These are phyloP conservation scores for Trichosanthes truncata DNA, from an alignment of 306 rosid genomes.

Conservation along the genomic window DNA sequence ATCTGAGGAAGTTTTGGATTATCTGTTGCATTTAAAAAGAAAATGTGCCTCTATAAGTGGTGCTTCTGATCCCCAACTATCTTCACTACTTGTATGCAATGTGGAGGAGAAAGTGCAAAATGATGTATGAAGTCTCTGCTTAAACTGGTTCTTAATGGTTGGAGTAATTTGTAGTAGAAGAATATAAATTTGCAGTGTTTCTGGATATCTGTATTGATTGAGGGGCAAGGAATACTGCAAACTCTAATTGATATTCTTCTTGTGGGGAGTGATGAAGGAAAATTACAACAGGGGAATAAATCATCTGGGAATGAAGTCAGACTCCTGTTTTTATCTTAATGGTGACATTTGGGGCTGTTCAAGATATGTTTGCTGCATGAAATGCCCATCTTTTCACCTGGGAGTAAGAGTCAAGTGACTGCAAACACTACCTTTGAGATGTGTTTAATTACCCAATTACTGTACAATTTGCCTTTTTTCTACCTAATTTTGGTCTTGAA, in stretches of 20 bases:
- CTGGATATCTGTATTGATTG: background rate
- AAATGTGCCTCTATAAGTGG: slow-evolving; percentile 55
- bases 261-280: background rate
- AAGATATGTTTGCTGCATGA: background rate
- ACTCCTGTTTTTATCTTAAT: background rate
- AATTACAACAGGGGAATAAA: background rate
- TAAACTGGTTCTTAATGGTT: background rate
- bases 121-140: background rate
- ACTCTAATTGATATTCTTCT: background rate
- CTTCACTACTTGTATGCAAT: slow-evolving; percentile 56
- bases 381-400: background rate
- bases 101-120: background rate
- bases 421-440: background rate
- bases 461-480: background rate
- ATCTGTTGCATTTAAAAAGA: slow-evolving; percentile 47
- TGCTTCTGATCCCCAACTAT: slow-evolving; percentile 64
- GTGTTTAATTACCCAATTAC: background rate
- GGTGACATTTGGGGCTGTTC: background rate
- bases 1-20: slow-evolving; percentile 42
- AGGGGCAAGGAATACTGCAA: background rate
- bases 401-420: background rate
- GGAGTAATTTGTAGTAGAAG: background rate
- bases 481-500: background rate
- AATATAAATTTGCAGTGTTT: background rate
- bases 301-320: background rate